A percentile compares a stretch with the other conserved stretches of the same genome.
These are phyloP conservation scores for Isatis tinctoria DNA, from an alignment of 345 rosid genomes.

Conservation along the genomic window DNA sequence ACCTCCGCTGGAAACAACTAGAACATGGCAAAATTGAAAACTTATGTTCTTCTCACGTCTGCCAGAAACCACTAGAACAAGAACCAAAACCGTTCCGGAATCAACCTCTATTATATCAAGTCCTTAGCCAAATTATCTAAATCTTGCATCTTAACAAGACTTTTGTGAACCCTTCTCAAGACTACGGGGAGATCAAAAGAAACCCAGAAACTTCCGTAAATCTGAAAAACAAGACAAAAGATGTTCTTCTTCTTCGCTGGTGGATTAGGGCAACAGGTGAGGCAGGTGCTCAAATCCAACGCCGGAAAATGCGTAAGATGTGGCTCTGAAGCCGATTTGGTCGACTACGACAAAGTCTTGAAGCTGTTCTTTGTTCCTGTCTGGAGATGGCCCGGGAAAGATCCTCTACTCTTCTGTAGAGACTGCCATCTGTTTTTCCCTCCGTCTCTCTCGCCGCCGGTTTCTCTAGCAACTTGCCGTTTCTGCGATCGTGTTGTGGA, in stretches of 20 bases:
- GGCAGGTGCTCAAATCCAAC: slow-evolving; percentile 60
- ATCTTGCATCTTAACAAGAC: not conserved
- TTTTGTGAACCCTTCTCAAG: not conserved
- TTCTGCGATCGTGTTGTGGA: slow-evolving; percentile 56
- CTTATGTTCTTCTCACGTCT: too few relatives aligned
- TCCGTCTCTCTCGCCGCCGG: slow-evolving; percentile 27
- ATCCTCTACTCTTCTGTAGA: slow-evolving; percentile 52
- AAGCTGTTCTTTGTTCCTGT: slow-evolving; percentile 82
- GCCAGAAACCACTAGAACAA: not conserved
- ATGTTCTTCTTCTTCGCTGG: slow-evolving; percentile 96
- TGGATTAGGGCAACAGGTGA: slow-evolving; percentile 75
- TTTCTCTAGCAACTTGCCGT: slow-evolving; percentile 44
- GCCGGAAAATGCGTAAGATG: slow-evolving; percentile 70
- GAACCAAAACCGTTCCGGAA: too few relatives aligned
- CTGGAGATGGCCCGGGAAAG: slow-evolving; percentile 84
- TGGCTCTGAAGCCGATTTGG: slow-evolving; percentile 73
- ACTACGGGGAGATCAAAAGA: not conserved
- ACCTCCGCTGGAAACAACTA: not conserved
- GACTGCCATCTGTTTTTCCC: slow-evolving; percentile 68
- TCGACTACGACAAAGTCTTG: slow-evolving; percentile 77
- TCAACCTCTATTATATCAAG: not conserved
- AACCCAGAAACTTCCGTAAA: not conserved
- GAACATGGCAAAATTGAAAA: not conserved
- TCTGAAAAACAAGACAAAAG: not conserved
- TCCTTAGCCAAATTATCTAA: not conserved